phyloP scores from a whole-genome alignment of 768 basidiomycete species.

The Suillus tomentosus region DNA sequence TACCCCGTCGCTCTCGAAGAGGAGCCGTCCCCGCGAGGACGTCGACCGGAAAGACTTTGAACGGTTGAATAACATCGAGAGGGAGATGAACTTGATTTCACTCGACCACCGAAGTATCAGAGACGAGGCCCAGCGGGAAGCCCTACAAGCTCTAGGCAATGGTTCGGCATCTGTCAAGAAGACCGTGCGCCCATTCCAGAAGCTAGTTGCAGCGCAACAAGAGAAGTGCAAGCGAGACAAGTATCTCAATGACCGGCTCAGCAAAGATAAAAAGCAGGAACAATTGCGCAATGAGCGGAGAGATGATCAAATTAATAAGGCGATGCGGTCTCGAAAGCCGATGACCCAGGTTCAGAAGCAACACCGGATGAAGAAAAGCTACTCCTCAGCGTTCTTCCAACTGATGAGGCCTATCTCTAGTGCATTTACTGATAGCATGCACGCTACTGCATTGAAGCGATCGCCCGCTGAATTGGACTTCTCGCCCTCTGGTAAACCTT shows the following conservation, averaged over 20 bases:
- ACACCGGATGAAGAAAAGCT: constrained; percentile 86
- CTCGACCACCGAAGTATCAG: constrained; percentile 75
- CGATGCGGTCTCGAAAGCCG: constrained; percentile 62
- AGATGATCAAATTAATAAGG: constrained; percentile 73
- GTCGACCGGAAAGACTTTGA: constrained; percentile 69
- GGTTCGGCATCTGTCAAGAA: constrained; percentile 54
- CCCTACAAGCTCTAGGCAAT: constrained; percentile 42
- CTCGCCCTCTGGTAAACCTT: constrained; percentile 67
- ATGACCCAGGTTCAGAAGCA: constrained; percentile 62
- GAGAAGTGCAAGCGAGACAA: constrained; percentile 85
- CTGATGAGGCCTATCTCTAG: constrained; percentile 90
- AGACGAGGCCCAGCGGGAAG: constrained; percentile 76
- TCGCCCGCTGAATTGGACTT: constrained; percentile 80
- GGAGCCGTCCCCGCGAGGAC: constrained; percentile 53
- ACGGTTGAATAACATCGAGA: constrained; percentile 74
- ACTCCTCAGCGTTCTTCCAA: constrained; percentile 78
- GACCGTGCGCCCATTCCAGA: constrained; percentile 64
- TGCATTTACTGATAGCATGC: constrained; percentile 71
- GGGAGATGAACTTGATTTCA: constrained; percentile 58
- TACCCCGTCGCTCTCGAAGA: constrained; percentile 45
- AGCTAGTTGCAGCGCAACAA: constrained; percentile 61
- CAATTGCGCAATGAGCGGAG: constrained; percentile 71
- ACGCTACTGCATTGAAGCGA: constrained; percentile 45
- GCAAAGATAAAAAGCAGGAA: constrained; percentile 76
- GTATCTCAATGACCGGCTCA: constrained; percentile 63